Percentiles rank a stretch among this genome's conserved stretches.
Evolutionary conservation across 139 green algal genomes (phyloP).

Genomic region (Auxenochlorella protothecoides): DNA sequence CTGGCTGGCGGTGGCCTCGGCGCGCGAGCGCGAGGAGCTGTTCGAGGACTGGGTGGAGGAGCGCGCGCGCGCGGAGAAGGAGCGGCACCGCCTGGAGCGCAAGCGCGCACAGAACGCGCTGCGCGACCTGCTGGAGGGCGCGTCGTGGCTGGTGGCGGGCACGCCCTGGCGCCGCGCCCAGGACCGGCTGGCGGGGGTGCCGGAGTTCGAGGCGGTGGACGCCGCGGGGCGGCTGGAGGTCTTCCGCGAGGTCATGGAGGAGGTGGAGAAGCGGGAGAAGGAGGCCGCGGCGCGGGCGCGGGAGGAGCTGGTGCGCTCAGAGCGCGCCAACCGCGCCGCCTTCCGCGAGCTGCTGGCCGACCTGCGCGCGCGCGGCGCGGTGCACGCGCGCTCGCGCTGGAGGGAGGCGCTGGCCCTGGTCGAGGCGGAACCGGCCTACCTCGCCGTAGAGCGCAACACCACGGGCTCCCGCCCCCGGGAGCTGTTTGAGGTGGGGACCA

Average conservation of each 20-base stretch:
- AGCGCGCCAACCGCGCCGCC: constrained; percentile 52
- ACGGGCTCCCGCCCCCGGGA: constrained; percentile 62
- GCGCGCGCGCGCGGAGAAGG: constrained; percentile 13
- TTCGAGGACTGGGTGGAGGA: constrained; percentile 39
- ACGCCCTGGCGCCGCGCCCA: constrained; percentile 51
- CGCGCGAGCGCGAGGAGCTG: constrained; percentile 33
- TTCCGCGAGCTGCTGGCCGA: constrained; percentile 63
- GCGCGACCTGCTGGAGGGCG: constrained; percentile 38
- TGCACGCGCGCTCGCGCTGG: constrained; percentile 39
- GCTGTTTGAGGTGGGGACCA: constrained; percentile 55
- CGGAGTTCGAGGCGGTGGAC: constrained; percentile 56
- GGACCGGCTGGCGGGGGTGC: constrained; percentile 48
- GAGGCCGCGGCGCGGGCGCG: constrained; percentile 47
- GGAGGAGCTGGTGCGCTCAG: constrained; percentile 26
- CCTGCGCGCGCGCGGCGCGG: constrained; percentile 33
- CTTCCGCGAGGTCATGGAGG: constrained; percentile 56
- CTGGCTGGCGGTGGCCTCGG: constrained; percentile 34
- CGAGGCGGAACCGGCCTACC: constrained; percentile 42
- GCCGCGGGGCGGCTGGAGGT: constrained; percentile 64
- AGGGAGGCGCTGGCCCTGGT: constrained; percentile 47
- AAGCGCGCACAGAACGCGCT: constrained; percentile 37
- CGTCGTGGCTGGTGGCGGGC: constrained; percentile 6
- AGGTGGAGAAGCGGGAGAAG: constrained; percentile 50
- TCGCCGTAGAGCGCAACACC: constrained; percentile 53
- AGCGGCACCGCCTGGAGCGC: constrained; percentile 25